Base-by-base conservation (phyloP, 2,329 filamentous ascomycete species). In the Botrytis porri region DNA sequence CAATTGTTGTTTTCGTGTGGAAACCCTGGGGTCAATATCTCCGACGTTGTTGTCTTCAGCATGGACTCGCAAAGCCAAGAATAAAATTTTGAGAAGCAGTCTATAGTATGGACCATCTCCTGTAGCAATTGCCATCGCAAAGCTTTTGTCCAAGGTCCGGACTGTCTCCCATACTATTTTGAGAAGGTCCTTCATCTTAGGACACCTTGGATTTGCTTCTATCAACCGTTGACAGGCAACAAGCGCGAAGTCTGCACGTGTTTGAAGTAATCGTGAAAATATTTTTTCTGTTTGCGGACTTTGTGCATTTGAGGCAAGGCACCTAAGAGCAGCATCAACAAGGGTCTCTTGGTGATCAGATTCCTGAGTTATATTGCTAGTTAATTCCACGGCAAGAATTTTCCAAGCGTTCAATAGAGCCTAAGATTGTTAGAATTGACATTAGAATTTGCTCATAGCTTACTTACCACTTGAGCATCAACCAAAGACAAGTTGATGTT, bases 401-500 rank as follows among this genome's bases (percentile, higher is more conserved):
- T 97, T 95, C 94, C 95, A 98, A 72, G 93, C 92, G 78, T 93
- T 90, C 76, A 98, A 92, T 29, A 99, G 88, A 61, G 90, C 88
- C 91, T 93, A 78, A 45, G 51, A 73, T 20, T 41, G 77, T 84
- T 78, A 83, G 77, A 39, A 45, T 14, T 8, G 32, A 72, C 20
- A 22, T 43, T 7, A 22, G 43, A 59, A 32, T 35, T 57, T 63
- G 54, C 43, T 45, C 60, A 25, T 60, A 57, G 37, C 35, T 60
- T 51, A 84, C 90, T 83, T 85, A 93, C 90, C 76, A 96, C 91
- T 84, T 99, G 94, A 37, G 95, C 93, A 81, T 98, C 94, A 48
- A 99, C 94, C 48, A 97, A 85, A 37, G 95, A 97, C 70, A 99
- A 82, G 81, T 99, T 98, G 75, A 92, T 85, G 81, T 99, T 99